These are phyloP conservation scores for Fusarium sp. DNA, from an alignment of 2,329 filamentous ascomycete species.

Conservation along the genomic window DNA sequence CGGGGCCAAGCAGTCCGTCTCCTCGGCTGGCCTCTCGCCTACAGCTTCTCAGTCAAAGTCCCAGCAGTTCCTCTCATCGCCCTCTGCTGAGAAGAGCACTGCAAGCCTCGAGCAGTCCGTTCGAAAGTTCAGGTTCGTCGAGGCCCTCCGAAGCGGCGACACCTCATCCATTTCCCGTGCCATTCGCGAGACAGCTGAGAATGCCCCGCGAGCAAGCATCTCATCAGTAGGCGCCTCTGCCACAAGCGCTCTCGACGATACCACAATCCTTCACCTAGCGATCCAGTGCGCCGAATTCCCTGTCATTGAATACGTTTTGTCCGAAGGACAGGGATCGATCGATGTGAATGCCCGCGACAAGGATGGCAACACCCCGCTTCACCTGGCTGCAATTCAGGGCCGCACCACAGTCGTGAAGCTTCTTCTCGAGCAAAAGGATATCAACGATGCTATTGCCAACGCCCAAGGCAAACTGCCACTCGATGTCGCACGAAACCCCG, in stretches of 20 bases:
- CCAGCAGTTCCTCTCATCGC: slow-evolving; percentile 41
- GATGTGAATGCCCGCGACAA: slow-evolving; percentile 92
- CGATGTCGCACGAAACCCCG: slow-evolving; percentile 88
- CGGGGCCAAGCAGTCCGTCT: slow-evolving; percentile 57
- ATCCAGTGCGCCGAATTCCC: slow-evolving; percentile 94
- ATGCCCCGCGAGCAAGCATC: slow-evolving; percentile 63
- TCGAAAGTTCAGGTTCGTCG: slow-evolving; percentile 92
- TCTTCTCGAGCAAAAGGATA: slow-evolving; percentile 80
- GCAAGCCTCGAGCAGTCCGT: slow-evolving; percentile 89
- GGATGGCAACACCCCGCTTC: slow-evolving; percentile 93
- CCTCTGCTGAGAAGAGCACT: slow-evolving; percentile 52
- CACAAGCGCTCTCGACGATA: slow-evolving; percentile 72
- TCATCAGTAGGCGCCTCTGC: slow-evolving; percentile 58
- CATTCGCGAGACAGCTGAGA: slow-evolving; percentile 72
- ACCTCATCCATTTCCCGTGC: slow-evolving; percentile 89
- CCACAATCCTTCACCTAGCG: slow-evolving; percentile 89
- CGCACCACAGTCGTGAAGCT: slow-evolving; percentile 82
- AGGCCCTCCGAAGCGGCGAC: slow-evolving; percentile 89
- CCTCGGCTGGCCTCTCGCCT: slow-evolving; percentile 53
- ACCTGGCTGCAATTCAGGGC: slow-evolving; percentile 85
- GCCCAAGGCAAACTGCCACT: slow-evolving; percentile 84
- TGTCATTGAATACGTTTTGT: slow-evolving; percentile 94
- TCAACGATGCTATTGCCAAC: slow-evolving; percentile 91
- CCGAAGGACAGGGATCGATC: slow-evolving; percentile 71
- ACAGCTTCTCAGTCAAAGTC: slow-evolving; percentile 47